Conservation (phyloP, 371 early-diverging fungal species). For the Mortierella sp. region DNA sequence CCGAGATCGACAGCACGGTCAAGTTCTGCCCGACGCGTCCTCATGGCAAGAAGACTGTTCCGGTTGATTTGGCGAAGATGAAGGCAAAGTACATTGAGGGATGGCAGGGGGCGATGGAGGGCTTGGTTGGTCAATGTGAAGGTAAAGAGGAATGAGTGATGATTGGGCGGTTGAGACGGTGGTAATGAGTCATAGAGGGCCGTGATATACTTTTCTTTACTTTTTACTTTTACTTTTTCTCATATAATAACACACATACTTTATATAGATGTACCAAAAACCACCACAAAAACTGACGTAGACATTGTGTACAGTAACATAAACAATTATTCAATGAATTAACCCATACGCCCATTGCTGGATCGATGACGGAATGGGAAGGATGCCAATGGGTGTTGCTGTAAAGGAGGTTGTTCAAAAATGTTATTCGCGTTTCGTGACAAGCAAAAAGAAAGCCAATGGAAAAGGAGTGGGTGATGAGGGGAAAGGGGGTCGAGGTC, state of each 20-base stretch:
- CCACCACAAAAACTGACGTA: background rate
- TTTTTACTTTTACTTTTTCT: no score
- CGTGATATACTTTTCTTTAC: background rate
- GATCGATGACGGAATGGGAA: background rate
- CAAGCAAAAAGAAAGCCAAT: background rate
- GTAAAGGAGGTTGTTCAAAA: background rate
- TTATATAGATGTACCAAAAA: background rate
- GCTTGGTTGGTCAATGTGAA: background rate
- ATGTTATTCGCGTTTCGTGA: background rate
- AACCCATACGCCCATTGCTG: background rate
- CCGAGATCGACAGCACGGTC: constrained; percentile 30
- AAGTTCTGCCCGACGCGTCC: constrained; percentile 31
- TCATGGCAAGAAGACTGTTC: constrained; percentile 50
- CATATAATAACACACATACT: no score
- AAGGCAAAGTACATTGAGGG: constrained; percentile 13
- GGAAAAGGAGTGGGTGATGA: background rate
- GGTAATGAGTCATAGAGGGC: background rate
- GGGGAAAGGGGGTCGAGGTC: background rate
- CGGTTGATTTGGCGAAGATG: constrained; percentile 24
- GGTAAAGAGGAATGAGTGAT: no score
- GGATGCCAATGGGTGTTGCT: background rate
- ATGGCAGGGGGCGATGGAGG: background rate
- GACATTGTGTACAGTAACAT: background rate
- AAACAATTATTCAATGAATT: background rate
- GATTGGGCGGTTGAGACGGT: background rate